phyloP scores from a whole-genome alignment of 2,329 filamentous ascomycete genomes.

The Pyrenophora tritici-repentis region DNA sequence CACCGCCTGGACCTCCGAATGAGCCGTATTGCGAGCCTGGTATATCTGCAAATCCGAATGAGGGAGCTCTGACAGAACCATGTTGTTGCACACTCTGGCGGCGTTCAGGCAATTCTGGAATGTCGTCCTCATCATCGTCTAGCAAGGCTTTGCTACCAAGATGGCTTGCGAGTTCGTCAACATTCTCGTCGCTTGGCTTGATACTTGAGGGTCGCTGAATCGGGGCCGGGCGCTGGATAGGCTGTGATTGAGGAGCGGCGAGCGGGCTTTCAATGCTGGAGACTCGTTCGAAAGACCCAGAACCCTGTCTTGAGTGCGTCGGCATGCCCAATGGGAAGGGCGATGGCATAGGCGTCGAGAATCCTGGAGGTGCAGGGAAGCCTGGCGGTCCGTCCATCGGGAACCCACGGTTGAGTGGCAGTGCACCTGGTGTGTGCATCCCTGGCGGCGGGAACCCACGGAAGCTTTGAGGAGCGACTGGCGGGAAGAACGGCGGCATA shows the following conservation, averaged over 20 bases:
- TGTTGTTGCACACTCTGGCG: constrained; percentile 48
- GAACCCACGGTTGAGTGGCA: constrained; percentile 62
- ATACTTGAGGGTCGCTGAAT: constrained; percentile 85
- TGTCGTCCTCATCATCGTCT: constrained; percentile 61
- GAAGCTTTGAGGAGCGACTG: constrained; percentile 58
- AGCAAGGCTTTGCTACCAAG: constrained; percentile 90
- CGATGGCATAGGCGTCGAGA: constrained; percentile 39
- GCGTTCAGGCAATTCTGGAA: constrained; percentile 67
- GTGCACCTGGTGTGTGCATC: constrained; percentile 60
- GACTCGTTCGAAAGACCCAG: constrained; percentile 62
- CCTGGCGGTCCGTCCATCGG: constrained; percentile 58
- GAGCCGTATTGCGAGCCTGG: constrained; percentile 41
- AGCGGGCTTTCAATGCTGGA: constrained; percentile 62
- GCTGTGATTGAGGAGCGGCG: constrained; percentile 62
- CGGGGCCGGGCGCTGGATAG: constrained; percentile 80
- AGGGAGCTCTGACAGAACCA: constrained; percentile 34
- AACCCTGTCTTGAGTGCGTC: constrained; percentile 76
- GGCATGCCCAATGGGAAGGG: constrained; percentile 51
- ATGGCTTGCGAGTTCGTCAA: constrained; percentile 76
- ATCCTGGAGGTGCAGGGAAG: constrained; percentile 48
- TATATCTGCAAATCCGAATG: constrained; percentile 44
- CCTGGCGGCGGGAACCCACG: constrained; percentile 63
- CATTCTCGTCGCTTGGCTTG: constrained; percentile 59
- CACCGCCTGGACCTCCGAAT: constrained; percentile 35
- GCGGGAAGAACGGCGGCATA: constrained; percentile 59